Evolutionary conservation across 2,329 filamentous ascomycete genomes (phyloP), one percentile per base, ranked within the genome.

Genomic region (Teratosphaeria viscida): DNA sequence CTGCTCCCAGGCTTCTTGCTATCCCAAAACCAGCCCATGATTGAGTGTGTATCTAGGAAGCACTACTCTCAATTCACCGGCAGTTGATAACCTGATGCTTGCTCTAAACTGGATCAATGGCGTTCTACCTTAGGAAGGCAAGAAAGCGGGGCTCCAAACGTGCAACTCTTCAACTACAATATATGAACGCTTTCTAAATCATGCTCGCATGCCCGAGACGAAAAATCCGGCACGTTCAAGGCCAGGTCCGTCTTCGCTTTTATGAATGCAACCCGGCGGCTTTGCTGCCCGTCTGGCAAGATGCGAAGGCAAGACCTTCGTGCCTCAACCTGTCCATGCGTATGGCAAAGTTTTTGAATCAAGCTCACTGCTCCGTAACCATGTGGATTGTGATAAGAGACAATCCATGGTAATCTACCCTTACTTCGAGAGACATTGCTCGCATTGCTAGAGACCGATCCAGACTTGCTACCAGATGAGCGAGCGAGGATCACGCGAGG

Each of bases 1-100:
- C 75, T 73, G 64, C 79, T 75, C 67, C 80, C 72, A 64, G 69
- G 67, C 26, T 35, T 52, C 14, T 65, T 65, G n/a, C 70, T 73
- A 60, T 79, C 77, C 82, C 83, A 85, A 62, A 86, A 79, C 84
- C 84, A 86, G 67, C 83, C 82, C 84, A 87, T 85, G 34, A 47
- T 23, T 64, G 59, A 67, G 7, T 11, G 1, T 32, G 8, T n/a
- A 11, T 2, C 52, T 14, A 10, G 81, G 73, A 32, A 7, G 29
- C 29, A 32, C 29, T 7, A 32, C 29, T 32, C 29, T 23, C 29
- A 4, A 32, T 32, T 5, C 29, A 32, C 29, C 7, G 29, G 29
- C 29, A 32, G 29, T 3, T 32, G 29, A 32, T 32, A 3, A 23
- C 23, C 29, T 32, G 29, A 32, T 32, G 29, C 29, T 32, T 32